Conservation (phyloP, 148 eudicot genomes). For the Camellia granthamiana region DNA sequence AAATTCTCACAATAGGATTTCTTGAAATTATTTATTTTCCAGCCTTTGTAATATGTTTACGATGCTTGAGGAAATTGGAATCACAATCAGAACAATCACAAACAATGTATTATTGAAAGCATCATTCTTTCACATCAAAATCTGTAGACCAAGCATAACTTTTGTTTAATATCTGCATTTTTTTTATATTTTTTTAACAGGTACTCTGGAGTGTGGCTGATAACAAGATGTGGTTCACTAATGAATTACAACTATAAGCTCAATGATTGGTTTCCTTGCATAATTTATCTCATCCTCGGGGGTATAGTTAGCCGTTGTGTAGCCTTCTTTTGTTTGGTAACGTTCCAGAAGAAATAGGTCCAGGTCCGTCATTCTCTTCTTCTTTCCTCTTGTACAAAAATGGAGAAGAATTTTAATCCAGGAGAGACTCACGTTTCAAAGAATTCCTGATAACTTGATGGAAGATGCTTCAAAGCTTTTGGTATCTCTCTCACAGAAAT, state of each 20-base stretch:
- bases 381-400: slow-evolving; percentile 2
- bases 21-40: background rate
- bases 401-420: background rate
- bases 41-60: background rate
- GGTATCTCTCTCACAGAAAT: background rate
- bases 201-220: slow-evolving; percentile 84
- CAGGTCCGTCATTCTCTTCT: background rate
- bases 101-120: background rate
- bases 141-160: background rate
- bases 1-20: background rate
- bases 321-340: slow-evolving; percentile 63
- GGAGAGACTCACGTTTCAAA: background rate
- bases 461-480: background rate
- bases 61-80: background rate
- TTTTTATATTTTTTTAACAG: slow-evolving; percentile 26
- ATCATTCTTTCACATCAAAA: background rate
- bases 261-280: slow-evolving; percentile 45
- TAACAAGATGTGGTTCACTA: slow-evolving; percentile 77
- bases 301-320: slow-evolving; percentile 52
- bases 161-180: background rate
- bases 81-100: background rate
- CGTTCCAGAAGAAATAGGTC: slow-evolving; percentile 65
- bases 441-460: background rate
- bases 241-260: slow-evolving; percentile 50
- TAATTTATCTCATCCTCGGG: slow-evolving; percentile 36